Evolutionary conservation across 306 rosid genomes (phyloP).

Genomic region (Fagus sylvatica): DNA sequence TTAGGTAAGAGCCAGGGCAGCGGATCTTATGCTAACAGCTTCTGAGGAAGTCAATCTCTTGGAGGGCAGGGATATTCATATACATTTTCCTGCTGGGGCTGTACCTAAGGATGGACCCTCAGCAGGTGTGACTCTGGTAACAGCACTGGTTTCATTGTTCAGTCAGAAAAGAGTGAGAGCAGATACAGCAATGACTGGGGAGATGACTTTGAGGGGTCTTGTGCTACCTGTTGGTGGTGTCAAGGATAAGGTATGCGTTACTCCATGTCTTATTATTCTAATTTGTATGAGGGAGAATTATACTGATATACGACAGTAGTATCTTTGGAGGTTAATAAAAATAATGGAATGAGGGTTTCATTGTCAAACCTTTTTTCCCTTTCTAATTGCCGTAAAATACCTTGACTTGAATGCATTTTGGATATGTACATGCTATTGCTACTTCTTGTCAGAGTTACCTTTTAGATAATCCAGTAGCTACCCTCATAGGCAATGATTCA

Average conservation of each 20-base stretch:
- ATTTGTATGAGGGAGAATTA: neutral
- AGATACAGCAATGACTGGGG: slow-evolving; percentile 99
- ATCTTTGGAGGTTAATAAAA: neutral
- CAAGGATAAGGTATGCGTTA: slow-evolving; percentile 81
- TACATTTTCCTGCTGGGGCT: slow-evolving; percentile 99
- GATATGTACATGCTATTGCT: neutral
- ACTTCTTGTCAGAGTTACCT: neutral
- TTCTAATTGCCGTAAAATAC: neutral
- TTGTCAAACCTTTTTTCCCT: neutral
- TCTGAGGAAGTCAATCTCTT: slow-evolving; percentile 61
- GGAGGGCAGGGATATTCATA: slow-evolving; percentile 91
- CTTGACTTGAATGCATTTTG: neutral
- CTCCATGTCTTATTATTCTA: slow-evolving; percentile 1
- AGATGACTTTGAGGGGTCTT: slow-evolving; percentile 97
- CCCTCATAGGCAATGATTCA: neutral
- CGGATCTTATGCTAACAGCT: slow-evolving; percentile 72
- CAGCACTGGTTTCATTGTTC: slow-evolving; percentile 90
- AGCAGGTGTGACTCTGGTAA: slow-evolving; percentile 97
- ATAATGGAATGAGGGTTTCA: neutral
- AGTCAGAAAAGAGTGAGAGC: slow-evolving; percentile 77
- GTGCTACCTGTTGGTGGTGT: slow-evolving; percentile 97
- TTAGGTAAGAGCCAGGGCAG: slow-evolving; percentile 86
- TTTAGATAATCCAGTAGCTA: neutral
- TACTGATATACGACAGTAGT: neutral
- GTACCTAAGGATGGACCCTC: slow-evolving; percentile 99